Conservation (phyloP, 2,329 filamentous ascomycete genomes). For the Colletotrichum musicola region DNA sequence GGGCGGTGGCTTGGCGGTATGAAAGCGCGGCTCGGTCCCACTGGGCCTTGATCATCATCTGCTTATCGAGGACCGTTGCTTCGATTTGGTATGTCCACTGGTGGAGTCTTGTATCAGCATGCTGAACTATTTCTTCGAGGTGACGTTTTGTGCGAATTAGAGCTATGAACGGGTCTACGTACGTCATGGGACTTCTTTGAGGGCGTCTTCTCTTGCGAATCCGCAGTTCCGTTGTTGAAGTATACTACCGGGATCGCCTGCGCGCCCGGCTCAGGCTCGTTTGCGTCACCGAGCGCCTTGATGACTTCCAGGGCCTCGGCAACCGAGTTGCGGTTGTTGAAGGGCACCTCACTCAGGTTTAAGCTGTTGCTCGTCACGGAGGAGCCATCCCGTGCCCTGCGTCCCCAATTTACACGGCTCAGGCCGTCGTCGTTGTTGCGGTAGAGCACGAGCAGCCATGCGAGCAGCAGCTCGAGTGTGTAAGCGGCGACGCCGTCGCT, state of each 20-base stretch:
- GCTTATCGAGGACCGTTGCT: slow-evolving; percentile 31
- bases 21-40: slow-evolving; percentile 40
- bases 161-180: slow-evolving; percentile 15
- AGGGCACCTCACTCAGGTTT: slow-evolving; percentile 35
- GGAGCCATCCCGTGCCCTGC: slow-evolving; percentile 25
- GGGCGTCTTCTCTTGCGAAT: slow-evolving; percentile 30
- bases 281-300: slow-evolving; percentile 17
- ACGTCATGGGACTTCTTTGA: slow-evolving; percentile 32
- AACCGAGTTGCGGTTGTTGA: slow-evolving; percentile 37
- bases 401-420: slow-evolving; percentile 39
- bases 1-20: slow-evolving; percentile 35
- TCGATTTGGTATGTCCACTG: slow-evolving; percentile 44
- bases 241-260: slow-evolving; percentile 33
- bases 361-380: slow-evolving; percentile 21
- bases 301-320: slow-evolving; percentile 32
- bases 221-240: slow-evolving; percentile 37
- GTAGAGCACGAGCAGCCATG: slow-evolving; percentile 43
- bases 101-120: slow-evolving; percentile 13
- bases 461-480: slow-evolving; percentile 41
- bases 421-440: slow-evolving; percentile 41
- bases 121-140: not conserved
- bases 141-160: not conserved
- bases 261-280: slow-evolving; percentile 6
- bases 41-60: slow-evolving; percentile 39
- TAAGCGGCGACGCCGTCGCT: slow-evolving; percentile 19